Base-by-base conservation (phyloP, 106 monocot genomes). In the Acorus calamus region DNA sequence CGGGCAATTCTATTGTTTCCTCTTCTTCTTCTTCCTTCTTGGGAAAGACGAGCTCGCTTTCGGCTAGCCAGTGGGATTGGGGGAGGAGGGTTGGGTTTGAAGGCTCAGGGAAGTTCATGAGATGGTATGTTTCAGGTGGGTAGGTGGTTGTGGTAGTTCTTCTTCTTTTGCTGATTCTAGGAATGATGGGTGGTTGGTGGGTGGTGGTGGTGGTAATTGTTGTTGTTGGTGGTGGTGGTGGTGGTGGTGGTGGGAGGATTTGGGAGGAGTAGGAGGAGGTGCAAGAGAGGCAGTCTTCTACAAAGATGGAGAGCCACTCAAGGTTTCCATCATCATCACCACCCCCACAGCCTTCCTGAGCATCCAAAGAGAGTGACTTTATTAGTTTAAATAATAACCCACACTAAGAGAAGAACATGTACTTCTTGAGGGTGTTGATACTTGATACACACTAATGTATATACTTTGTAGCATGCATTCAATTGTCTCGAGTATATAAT, bases 1-100 rank as follows among this genome's bases (percentile, higher is more conserved):
- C 28, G 28, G 28, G 28, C 28, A 28, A 28, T 28, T 28, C 28
- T 28, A 28, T 28, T 28, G 28, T 28, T 28, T 43, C 55, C 14
- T 71, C 46, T 11, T 52, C 47, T 6, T 60, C 12, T 56, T 69
- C 7, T 8, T 59, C 55, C 54, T 70, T 83, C 66, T 59, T 75
- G n/a, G 78, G 83, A 66, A 74, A 64, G 63, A 84, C 42, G 66
- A 87, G 92, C 74, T 92, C 77, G 47, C 92, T 92, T 48, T 92
- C 92, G 6, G 92, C 92, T 8, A 92, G 75, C 92, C 92, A 92
- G 41, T 79, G 59, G 44, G 81, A 58, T 13, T 84, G 92, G 14
- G 68, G 84, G 57, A 81, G 74, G 9, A 87, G 68, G 45, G 74
- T 71, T 69, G 14, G 55, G 64, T 8, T 54, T 59, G 46, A 8